phyloP scores from a whole-genome alignment of 2,329 filamentous ascomycete genomes.

The Hirsutella rhossiliensis region DNA sequence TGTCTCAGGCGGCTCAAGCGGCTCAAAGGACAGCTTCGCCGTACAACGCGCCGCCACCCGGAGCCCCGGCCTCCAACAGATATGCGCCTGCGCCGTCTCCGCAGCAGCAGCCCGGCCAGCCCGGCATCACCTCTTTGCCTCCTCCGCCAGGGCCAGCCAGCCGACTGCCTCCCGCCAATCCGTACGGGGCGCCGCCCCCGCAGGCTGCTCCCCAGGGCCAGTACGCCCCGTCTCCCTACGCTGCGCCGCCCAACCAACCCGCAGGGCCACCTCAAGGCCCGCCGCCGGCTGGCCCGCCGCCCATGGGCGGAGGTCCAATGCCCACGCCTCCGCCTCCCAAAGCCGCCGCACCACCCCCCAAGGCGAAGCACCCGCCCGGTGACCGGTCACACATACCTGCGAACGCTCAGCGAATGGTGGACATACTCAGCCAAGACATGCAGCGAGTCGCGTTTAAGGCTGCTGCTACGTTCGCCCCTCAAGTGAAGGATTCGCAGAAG shows the following conservation, averaged over 20 bases:
- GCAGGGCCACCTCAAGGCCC: constrained; percentile 24
- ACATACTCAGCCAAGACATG: constrained; percentile 74
- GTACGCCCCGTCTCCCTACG: constrained; percentile 20
- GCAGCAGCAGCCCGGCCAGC: constrained; percentile 35
- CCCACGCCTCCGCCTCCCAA: constrained; percentile 34
- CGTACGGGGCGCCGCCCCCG: constrained; percentile 32
- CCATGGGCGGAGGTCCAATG: constrained; percentile 15
- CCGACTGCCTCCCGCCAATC: constrained; percentile 33
- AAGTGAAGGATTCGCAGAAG: constrained; percentile 91
- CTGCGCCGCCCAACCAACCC: constrained; percentile 25
- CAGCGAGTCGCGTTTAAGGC: constrained; percentile 78
- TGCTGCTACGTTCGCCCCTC: constrained; percentile 72
- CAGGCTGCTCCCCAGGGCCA: constrained; percentile 26
- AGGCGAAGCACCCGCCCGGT: constrained; percentile 62
- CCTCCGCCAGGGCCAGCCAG: constrained; percentile 27
- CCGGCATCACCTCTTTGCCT: constrained; percentile 22
- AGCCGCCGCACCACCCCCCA: constrained; percentile 36
- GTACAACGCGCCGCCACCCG: constrained; percentile 68
- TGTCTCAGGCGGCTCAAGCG: constrained; percentile 49
- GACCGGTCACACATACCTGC: constrained; percentile 83
- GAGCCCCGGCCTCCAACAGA: constrained; percentile 57
- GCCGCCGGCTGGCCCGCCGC: constrained; percentile 22
- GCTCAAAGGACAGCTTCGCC: constrained; percentile 72
- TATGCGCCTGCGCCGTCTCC: constrained; percentile 59
- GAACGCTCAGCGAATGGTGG: constrained; percentile 64